These are phyloP conservation scores for Pichia sp. DNA, from an alignment of 1,139 yeast species.

Conservation along the genomic window DNA sequence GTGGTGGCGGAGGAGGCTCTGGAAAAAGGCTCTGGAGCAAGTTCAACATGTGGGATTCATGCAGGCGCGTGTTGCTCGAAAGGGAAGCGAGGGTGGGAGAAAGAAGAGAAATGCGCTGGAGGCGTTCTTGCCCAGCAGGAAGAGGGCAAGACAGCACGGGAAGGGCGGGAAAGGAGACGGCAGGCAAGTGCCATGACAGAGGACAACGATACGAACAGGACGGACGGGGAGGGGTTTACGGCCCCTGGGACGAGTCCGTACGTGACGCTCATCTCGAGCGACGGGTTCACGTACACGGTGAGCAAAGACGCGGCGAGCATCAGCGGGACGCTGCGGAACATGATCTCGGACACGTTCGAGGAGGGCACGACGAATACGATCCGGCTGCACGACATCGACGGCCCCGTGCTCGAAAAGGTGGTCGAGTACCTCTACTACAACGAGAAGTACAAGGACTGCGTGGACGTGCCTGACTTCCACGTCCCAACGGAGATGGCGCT, in stretches of 20 bases:
- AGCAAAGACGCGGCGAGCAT: conserved; percentile 75
- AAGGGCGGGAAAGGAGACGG: no score
- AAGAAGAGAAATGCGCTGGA: no score
- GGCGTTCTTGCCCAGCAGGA: no score
- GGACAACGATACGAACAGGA: neutral
- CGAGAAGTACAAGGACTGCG: conserved; percentile 60
- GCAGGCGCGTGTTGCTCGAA: no score
- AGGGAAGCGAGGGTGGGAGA: no score
- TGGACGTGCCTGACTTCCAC: conserved; percentile 72
- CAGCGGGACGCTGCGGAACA: conserved; percentile 73
- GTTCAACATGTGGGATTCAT: no score
- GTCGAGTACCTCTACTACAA: conserved; percentile 84
- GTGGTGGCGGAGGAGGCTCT: neutral
- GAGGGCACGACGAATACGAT: conserved; percentile 38
- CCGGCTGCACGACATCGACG: conserved; percentile 52
- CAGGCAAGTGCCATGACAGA: neutral
- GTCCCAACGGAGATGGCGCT: conserved; percentile 93
- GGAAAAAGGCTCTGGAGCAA: no score
- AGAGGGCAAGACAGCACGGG: no score
- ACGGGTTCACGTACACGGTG: conserved; percentile 61
- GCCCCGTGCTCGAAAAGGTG: conserved; percentile 54
- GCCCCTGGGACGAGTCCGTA: conserved; percentile 3
- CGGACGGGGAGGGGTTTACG: neutral
- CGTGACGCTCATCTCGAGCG: conserved; percentile 72
- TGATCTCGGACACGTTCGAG: conserved; percentile 45